A percentile compares a stretch with the other conserved stretches of the same genome.
These are phyloP conservation scores for Phytophthora litchii DNA, from an alignment of 352 stramenopile genomes.

Conservation along the genomic window DNA sequence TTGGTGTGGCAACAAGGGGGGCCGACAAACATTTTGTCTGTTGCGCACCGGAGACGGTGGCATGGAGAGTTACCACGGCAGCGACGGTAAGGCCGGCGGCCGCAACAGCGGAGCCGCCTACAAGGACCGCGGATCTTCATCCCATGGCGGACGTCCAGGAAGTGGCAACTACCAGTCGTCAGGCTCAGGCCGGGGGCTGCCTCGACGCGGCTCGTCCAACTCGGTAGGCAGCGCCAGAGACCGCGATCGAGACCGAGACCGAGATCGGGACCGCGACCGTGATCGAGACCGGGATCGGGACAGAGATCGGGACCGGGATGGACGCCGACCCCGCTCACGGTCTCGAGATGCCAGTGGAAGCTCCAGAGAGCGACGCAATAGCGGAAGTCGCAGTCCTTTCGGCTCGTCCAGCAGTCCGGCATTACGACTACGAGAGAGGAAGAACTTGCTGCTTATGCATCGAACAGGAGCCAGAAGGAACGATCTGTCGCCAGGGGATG, in stretches of 20 bases:
- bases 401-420: slow-evolving; percentile 52
- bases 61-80: slow-evolving; percentile 42
- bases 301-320: slow-evolving; percentile 39
- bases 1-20: slow-evolving; percentile 25
- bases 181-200: slow-evolving; percentile 27
- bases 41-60: slow-evolving; percentile 18
- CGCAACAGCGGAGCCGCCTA: slow-evolving; percentile 24
- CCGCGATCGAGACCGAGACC: slow-evolving; percentile 45
- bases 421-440: slow-evolving; percentile 63
- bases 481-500: slow-evolving; percentile 54
- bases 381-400: slow-evolving; percentile 47
- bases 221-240: slow-evolving; percentile 28
- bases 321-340: slow-evolving; percentile 43
- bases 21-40: slow-evolving; percentile 16
- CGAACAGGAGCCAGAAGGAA: slow-evolving; percentile 52
- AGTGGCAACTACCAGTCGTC: slow-evolving; percentile 34
- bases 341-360: slow-evolving; percentile 40
- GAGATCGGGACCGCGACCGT: slow-evolving; percentile 41
- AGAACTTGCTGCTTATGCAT: slow-evolving; percentile 83
- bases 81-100: slow-evolving; percentile 31
- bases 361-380: slow-evolving; percentile 26
- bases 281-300: slow-evolving; percentile 42
- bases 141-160: slow-evolving; percentile 23
- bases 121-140: slow-evolving; percentile 36
- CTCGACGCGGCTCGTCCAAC: slow-evolving; percentile 59